phyloP scores from a whole-genome alignment of 2,329 filamentous ascomycete species.

The Fusarium mundagurra region DNA sequence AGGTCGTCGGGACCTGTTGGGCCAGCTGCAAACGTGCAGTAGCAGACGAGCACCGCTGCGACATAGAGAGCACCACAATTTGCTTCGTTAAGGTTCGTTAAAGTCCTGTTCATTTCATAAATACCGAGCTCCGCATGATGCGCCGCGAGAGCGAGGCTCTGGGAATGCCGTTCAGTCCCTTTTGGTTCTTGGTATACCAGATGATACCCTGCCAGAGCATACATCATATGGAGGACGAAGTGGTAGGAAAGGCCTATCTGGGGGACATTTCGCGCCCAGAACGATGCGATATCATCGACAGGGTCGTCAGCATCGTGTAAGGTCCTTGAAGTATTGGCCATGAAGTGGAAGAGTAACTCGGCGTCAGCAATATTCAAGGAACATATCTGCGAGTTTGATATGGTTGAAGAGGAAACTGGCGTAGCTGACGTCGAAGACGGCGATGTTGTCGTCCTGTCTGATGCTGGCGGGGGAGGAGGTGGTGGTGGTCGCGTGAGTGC shows the following conservation, averaged over 20 bases:
- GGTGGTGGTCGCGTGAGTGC: conserved; percentile 34
- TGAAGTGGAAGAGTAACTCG: conserved; percentile 45
- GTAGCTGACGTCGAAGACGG: conserved; percentile 37
- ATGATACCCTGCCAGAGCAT: conserved; percentile 44
- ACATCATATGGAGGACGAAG: conserved; percentile 45
- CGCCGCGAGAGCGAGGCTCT: conserved; percentile 36
- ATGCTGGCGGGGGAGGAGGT: conserved; percentile 18
- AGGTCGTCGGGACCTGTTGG: conserved; percentile 43
- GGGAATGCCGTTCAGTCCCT: conserved; percentile 27
- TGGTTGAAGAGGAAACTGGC: conserved; percentile 35
- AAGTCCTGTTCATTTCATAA: conserved; percentile 37
- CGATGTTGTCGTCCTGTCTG: conserved; percentile 38
- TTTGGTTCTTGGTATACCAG: conserved; percentile 35
- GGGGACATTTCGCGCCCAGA: conserved; percentile 45
- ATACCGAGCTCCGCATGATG: conserved; percentile 42
- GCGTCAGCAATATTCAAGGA: conserved; percentile 43
- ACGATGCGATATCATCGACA: conserved; percentile 32
- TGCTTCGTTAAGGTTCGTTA: conserved; percentile 37
- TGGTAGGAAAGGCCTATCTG: conserved; percentile 43
- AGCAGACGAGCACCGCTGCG: conserved; percentile 43
- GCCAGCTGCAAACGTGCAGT: conserved; percentile 46
- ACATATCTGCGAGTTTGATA: conserved; percentile 33
- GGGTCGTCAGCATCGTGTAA: conserved; percentile 33
- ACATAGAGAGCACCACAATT: conserved; percentile 47
- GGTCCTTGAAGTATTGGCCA: conserved; percentile 38